Evolutionary conservation across 441 rosid genomes (phyloP).

Genomic region (Populus trichocarpa): DNA sequence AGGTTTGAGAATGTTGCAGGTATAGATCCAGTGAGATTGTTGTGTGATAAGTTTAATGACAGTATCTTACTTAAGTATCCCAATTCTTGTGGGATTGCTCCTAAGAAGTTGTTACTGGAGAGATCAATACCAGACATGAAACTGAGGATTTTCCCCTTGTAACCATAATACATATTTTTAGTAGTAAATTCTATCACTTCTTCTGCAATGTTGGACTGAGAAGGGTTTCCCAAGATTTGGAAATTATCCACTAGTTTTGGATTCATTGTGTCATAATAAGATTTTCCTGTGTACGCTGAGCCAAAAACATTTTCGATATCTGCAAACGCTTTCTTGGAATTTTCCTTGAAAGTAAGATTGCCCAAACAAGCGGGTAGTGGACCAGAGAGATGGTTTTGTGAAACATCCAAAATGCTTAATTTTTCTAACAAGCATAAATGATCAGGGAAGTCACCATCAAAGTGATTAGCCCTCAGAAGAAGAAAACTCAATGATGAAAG

Average conservation of each 20-base stretch:
- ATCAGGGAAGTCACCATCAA: background rate
- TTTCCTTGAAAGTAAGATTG: constrained; percentile 7
- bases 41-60: no score
- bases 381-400: constrained; percentile 19
- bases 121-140: no score
- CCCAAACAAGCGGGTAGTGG: constrained; percentile 13
- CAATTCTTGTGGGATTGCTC: no score
- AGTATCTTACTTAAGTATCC: no score
- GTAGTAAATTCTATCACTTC: no score
- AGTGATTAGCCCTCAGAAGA: constrained; percentile 4
- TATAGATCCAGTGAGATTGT: constrained; percentile 5
- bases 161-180: no score
- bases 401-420: constrained; percentile 25
- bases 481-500: constrained; percentile 7
- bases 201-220: no score
- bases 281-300: no score
- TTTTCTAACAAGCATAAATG: constrained; percentile 6
- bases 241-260: background rate
- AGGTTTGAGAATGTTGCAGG: background rate
- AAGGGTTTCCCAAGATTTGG: background rate
- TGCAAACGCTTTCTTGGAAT: background rate
- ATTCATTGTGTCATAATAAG: background rate
- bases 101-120: no score
- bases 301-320: background rate
- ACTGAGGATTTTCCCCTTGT: no score